Evolutionary conservation across 2,329 filamentous ascomycete species (phyloP), one percentile per base, ranked within the genome.

Genomic region (Colletotrichum noveboracense): DNA sequence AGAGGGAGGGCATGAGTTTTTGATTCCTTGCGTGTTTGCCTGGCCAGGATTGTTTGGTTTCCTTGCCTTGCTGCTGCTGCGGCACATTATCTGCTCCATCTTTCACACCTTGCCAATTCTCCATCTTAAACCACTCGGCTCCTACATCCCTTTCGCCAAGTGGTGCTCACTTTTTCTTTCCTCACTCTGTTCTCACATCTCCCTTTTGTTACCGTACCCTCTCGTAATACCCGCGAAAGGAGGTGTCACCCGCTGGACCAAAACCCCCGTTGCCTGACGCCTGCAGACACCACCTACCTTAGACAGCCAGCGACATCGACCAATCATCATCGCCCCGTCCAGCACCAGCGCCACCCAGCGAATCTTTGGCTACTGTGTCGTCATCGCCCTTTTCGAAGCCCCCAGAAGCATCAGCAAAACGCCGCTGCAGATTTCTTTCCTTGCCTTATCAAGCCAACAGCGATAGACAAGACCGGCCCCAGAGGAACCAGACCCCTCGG

Each of bases 301-400:
- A 52, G 43, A 52, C 68, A 65, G 21, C 43, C 5, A 21, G 38
- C 66, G 32, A 32, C 12, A 61, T 61, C 68, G 26, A 52, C 74
- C 74, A 76, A 76, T 76, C 74, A 69, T 60, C 64, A 18, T n/a
- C 10, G 3, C 13, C 26, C 5, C 8, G 10, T 60, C 56, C 26
- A 26, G 18, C 8, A 3, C 26, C 58, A 28, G 70, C 73, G 73
- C 73, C 43, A 75, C 73, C 48, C 18, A 60, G 56, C 69, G 26
- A 70, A 34, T 65, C 62, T 67, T 64, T 36, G 18, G 43, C 73
- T 66, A 75, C 71, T 30, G 71, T 76, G 74, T 76, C 74, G 74
- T 76, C 74, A 76, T 76, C 43, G 43, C 43, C 43, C 43, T 52
- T 34, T 64, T 65, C 70, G 73, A 75, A 75, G 64, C 74, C 64